Evolutionary conservation across 768 basidiomycete genomes (phyloP), one percentile per base, ranked within the genome.

Genomic region (Pholiota molesta): DNA sequence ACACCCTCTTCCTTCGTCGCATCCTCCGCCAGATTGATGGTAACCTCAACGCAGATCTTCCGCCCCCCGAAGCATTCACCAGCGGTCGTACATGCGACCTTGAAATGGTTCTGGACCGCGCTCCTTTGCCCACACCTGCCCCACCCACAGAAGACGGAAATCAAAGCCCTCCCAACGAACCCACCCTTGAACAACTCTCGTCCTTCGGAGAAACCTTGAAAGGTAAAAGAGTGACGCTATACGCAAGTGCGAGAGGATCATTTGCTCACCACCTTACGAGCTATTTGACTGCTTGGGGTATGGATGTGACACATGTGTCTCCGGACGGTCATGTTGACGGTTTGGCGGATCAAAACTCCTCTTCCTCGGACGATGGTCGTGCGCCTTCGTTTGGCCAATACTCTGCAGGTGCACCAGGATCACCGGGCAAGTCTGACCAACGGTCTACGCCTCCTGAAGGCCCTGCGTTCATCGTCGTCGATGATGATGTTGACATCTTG

Each of bases 231-330:
- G 96, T 91, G 0, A 86, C 85, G 0, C 76, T 99, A 28, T 92
- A 96, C 70, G 94, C 97, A 7, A 89, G 86, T 69, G 84, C 94
- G n/a, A 86, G 84, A 65, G 92, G 93, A 42, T 86, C 89, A 2
- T 99, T 98, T 69, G 96, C 95, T 0, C 92, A 91, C 55, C 94
- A 97, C 73, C 79, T 99, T 37, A 95, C 95, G 26, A 91, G 91
- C 66, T 97, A 97, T 75, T 82, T 99, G 61, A 92, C 92, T 21
- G 86, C 91, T 5, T 99, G 97, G 97, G 95, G 96, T 13, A 85
- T 98, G 88, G 94, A 97, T 68, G 89, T 98, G 45, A 88, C 86
- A 55, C 94, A 95, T 75, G 81, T 88, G 47, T 86, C 89, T 8
- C 79, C 84, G 1, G 87, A 88, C 55, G 79, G 81, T 11, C 84